phyloP scores from a whole-genome alignment of 2,329 filamentous ascomycete genomes.

The Aspergillus amoenus region DNA sequence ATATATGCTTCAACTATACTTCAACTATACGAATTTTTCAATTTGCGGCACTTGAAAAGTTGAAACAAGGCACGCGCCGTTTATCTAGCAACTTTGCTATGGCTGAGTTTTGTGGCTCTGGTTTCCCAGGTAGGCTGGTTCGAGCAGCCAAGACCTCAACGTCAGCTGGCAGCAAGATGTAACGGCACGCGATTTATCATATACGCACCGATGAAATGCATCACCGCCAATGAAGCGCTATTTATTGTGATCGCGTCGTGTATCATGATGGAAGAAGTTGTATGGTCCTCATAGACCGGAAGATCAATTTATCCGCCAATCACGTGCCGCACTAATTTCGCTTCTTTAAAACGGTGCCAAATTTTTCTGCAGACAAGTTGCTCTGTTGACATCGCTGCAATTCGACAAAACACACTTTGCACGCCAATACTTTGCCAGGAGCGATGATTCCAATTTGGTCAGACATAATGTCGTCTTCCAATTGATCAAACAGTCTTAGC shows the following conservation, averaged over 20 bases:
- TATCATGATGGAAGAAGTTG: background rate
- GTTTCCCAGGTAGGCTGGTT: background rate
- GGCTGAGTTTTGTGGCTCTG: background rate
- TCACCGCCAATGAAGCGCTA: background rate
- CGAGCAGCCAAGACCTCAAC: background rate
- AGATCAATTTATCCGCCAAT: slow-evolving; percentile 18
- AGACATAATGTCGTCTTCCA: background rate
- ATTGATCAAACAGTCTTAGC: background rate
- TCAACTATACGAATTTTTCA: background rate
- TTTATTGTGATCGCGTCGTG: background rate
- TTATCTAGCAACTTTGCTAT: background rate
- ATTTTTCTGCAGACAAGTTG: slow-evolving; percentile 9
- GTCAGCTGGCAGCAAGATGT: background rate
- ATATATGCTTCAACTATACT: background rate
- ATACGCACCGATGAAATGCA: background rate
- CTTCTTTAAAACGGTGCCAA: slow-evolving; percentile 20
- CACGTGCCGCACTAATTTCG: slow-evolving; percentile 25
- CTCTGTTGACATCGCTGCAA: slow-evolving; percentile 4
- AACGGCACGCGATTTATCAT: background rate
- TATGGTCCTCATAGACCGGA: slow-evolving; percentile 1
- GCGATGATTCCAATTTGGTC: background rate
- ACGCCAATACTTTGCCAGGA: no score
- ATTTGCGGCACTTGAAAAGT: background rate
- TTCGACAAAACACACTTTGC: background rate
- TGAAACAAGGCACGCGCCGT: background rate